Evolutionary conservation across 176 grass and related monocot species (phyloP), one percentile per base, ranked within the genome.

Genomic region (Cocos nucifera): DNA sequence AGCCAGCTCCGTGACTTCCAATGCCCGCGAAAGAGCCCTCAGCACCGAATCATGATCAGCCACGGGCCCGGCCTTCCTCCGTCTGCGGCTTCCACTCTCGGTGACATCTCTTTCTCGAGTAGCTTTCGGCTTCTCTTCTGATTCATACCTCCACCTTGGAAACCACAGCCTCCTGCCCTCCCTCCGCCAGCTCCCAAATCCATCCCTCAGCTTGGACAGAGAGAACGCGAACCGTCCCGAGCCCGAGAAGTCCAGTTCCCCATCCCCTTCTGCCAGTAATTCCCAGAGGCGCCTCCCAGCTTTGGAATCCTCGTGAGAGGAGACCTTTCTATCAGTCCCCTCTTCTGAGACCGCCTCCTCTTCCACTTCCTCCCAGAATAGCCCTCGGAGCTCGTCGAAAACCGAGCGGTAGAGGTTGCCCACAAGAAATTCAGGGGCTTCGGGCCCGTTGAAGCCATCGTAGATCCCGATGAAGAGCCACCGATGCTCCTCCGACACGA

Each of bases 391-490:
- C 64, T 90, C 74, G 53, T 66, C 74, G 51, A 86, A 73, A 20
- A 95, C 63, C 66, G 70, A 78, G 53, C 72, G 86, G 70, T 86
- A 95, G 61, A 95, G 82, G 67, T 87, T 80, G 27, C 79, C 72
- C 50, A 90, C 86, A 19, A 95, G 77, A 74, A 95, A 95, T 63
- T 95, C 90, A 15, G 86, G 83, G 7, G 90, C 90, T 61, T 95
- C 90, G 22, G 90, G 86, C 4, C 90, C 86, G 14, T 89, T 95
- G 79, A 95, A 95, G 22, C 90, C 90, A 49, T 95, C 86, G 66
- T 95, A 95, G 78, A 95, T 95, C 49, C 90, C 86, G 61, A 95
- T 80, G 44, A 95, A 95, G 19, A 95, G 71, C 90, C 90, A 95
- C 15, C 86, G 67, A 20, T 95, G 86, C 53, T 90, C 86, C 83